These are phyloP conservation scores for Tetradesmus lagerheimii DNA, from an alignment of 139 green algal genomes.

Conservation along the genomic window DNA sequence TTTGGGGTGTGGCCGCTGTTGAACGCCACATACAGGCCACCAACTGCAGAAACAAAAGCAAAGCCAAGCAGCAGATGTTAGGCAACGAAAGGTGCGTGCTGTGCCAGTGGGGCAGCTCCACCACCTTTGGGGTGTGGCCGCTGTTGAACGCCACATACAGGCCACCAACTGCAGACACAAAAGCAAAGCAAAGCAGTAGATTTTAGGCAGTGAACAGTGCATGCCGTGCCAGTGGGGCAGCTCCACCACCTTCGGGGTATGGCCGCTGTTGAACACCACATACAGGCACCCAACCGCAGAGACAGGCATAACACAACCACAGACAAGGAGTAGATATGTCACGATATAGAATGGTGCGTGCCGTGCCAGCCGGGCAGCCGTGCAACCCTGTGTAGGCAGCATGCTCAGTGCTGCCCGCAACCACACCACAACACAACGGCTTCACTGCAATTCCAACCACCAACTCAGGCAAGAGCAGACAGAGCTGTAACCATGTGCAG, in stretches of 20 bases:
- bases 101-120: conserved; percentile 59
- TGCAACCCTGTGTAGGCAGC: too few relatives aligned
- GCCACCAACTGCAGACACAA: conserved; percentile 4
- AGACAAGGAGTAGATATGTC: too few relatives aligned
- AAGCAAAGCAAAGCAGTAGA: too few relatives aligned
- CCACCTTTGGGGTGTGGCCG: conserved; percentile 57
- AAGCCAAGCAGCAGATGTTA: too few relatives aligned
- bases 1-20: conserved; percentile 62
- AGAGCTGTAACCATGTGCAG: too few relatives aligned
- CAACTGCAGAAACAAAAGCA: neutral
- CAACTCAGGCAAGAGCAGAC: too few relatives aligned
- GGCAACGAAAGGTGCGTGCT: conserved; percentile 40
- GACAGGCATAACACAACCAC: too few relatives aligned
- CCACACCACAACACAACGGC: too few relatives aligned
- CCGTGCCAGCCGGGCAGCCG: conserved; percentile 58
- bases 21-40: conserved; percentile 81
- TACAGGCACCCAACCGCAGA: conserved; percentile 61
- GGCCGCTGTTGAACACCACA: conserved; percentile 82
- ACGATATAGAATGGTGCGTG: neutral
- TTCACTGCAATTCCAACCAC: too few relatives aligned
- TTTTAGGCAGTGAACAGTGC: neutral
- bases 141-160: conserved; percentile 88
- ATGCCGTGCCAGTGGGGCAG: conserved; percentile 63
- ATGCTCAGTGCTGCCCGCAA: too few relatives aligned
- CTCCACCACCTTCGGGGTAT: conserved; percentile 56